Percentiles rank a stretch among this genome's conserved stretches.
Conservation (phyloP, 345 rosid species). For the Citrus maxima region DNA sequence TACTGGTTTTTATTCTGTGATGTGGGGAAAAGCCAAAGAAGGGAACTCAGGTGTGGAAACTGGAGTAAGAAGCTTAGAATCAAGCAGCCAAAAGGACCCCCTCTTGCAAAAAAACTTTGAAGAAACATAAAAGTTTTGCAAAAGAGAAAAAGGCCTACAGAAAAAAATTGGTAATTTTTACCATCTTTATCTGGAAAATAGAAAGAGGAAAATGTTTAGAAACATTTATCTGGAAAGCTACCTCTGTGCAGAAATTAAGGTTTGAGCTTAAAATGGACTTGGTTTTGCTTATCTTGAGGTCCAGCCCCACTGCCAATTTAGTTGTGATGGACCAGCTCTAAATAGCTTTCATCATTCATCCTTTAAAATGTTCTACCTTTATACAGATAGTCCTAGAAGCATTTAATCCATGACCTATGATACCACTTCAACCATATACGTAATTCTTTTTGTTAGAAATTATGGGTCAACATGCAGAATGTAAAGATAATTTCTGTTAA, state of each 20-base stretch:
- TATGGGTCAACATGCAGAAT: slow-evolving; percentile 4
- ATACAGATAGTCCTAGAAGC: background rate
- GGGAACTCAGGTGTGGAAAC: slow-evolving; percentile 18
- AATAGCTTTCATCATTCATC: background rate
- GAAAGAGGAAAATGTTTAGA: background rate
- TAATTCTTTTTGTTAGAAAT: background rate
- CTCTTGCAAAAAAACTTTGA: slow-evolving; percentile 36
- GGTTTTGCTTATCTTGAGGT: background rate
- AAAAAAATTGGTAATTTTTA: slow-evolving; percentile 17
- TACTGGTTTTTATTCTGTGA: slow-evolving; percentile 49
- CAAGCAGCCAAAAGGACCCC: slow-evolving; percentile 29
- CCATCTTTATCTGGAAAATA: background rate
- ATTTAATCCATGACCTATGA: slow-evolving; percentile 1
- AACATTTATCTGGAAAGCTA: background rate
- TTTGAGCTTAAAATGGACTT: background rate
- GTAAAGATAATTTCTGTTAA: background rate
- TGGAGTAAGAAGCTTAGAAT: slow-evolving; percentile 11
- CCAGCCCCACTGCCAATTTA: background rate
- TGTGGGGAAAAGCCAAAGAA: slow-evolving; percentile 59
- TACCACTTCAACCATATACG: background rate
- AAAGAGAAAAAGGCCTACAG: slow-evolving; percentile 8
- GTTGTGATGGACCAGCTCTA: background rate
- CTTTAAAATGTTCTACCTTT: background rate
- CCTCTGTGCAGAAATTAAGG: background rate
- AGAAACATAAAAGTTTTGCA: slow-evolving; percentile 22